These are phyloP conservation scores for Albifimbria verrucaria DNA, from an alignment of 2,329 filamentous ascomycete species.

Conservation along the genomic window DNA sequence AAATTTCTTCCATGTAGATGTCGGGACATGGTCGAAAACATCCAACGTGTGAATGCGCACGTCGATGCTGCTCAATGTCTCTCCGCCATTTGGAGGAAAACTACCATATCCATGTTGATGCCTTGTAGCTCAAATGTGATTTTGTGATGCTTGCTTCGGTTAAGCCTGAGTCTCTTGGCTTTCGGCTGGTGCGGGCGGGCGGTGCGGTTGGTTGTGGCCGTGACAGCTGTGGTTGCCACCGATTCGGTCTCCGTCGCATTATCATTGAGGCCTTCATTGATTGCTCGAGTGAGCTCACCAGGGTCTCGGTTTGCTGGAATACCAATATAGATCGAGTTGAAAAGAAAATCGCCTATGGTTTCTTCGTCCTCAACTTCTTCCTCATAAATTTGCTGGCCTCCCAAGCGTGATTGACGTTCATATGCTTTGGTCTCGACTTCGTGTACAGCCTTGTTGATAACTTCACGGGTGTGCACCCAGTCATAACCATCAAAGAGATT, in stretches of 20 bases:
- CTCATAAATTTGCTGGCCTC: slow-evolving; percentile 57
- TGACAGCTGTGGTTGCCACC: slow-evolving; percentile 71
- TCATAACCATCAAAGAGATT: slow-evolving; percentile 98
- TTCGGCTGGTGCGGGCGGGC: slow-evolving; percentile 37
- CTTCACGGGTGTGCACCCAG: slow-evolving; percentile 83
- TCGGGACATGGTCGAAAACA: slow-evolving; percentile 89
- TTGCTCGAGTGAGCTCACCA: slow-evolving; percentile 73
- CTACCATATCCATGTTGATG: slow-evolving; percentile 75
- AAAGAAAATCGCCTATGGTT: slow-evolving; percentile 90
- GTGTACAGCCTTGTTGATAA: slow-evolving; percentile 83
- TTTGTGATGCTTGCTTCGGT: slow-evolving; percentile 87
- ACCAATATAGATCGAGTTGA: slow-evolving; percentile 98
- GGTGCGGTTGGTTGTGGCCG: slow-evolving; percentile 53
- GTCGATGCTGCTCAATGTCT: slow-evolving; percentile 86
- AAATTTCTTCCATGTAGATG: slow-evolving; percentile 98
- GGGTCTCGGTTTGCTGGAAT: slow-evolving; percentile 85
- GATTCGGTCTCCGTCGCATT: slow-evolving; percentile 86
- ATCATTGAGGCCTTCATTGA: slow-evolving; percentile 87
- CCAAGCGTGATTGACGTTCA: slow-evolving; percentile 62
- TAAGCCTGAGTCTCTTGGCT: slow-evolving; percentile 67
- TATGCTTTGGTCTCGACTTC: slow-evolving; percentile 81
- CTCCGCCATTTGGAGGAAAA: slow-evolving; percentile 74
- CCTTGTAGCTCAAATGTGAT: slow-evolving; percentile 91
- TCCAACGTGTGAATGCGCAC: slow-evolving; percentile 79
- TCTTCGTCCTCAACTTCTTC: slow-evolving; percentile 78